Base-by-base conservation (phyloP, 2,329 filamentous ascomycete species). In the Aspergillus sp. region DNA sequence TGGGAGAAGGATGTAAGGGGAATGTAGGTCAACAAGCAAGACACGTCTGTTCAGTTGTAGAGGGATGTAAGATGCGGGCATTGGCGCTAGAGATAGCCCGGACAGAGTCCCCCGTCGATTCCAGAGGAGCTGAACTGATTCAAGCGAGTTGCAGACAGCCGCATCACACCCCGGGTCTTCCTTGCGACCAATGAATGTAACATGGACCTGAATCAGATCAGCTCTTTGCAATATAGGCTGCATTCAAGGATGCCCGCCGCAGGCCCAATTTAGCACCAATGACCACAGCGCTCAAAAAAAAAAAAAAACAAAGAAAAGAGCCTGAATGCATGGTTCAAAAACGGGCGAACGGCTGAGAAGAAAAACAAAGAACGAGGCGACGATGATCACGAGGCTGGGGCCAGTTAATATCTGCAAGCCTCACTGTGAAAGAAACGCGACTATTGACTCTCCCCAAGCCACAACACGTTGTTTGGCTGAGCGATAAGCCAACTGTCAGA, bases 401-500 rank as follows among this genome's bases (percentile, higher is more conserved):
- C 49, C 53, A 48, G 46, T 40, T 51, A 50, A 51, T 45, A 52
- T 45, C 51, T 52, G 57, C 55, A 59, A 50, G 52, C 20, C 46
- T 45, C 51, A 52, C 24, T 36, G 38, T 44, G 45, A 47, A 36
- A 42, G 43, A 49, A 40, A 32, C 17, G 50, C 44, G 16, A 51
- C 47, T 56, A 53, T 52, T 43, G 55, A 55, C 41, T 53, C 42
- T 30, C n/a, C 47, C 47, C 56, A 56, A 57, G 57, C 56, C 56
- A 60, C 53, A 52, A 44, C 55, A 56, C 51, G 56, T 56, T 58
- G 51, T 44, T 47, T 54, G 57, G 47, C 47, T 42, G 45, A 43
- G 45, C 33, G 49, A 51, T 44, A 52, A 47, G 50, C 40, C 32
- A 26, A 45, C 40, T 46, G 42, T 49, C 40, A 49, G 43, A 42